Evolutionary conservation across 345 rosid genomes (phyloP), one percentile per base, ranked within the genome.

Genomic region (Draba incana): DNA sequence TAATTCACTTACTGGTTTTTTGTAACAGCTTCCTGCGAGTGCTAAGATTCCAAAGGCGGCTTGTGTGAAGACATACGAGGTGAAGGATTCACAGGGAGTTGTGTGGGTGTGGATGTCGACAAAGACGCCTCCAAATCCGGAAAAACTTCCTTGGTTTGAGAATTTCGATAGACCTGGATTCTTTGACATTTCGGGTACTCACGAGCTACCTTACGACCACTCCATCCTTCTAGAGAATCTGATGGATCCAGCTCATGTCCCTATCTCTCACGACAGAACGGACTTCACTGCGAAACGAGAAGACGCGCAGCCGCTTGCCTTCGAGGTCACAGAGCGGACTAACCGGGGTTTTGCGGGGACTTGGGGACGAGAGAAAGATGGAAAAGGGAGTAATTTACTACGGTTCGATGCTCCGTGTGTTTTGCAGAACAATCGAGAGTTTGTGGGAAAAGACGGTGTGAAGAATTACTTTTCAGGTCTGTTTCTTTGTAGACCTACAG

Each of bases 241-340:
- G 31, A 93, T 93, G 98, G 98, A 93, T 80, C 98, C 97, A 0
- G 97, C 98, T 24, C 98, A 93, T 67, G 68, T 93, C 14, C 98
- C 97, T 5, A 90, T 93, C 66, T 93, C 98, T 23, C 97, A 93
- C 53, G 96, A 93, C 61, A 75, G 94, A 66, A 90, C 98, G 2
- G 98, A 93, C 54, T 85, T 90, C 82, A 77, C 82, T 4, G 96
- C 97, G 0, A 93, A 78, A 74, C 82, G 98, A 64, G 96, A 90
- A 74, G 97, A 90, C 41, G 97, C 98, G 8, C 89, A 87, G 78
- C 83, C 98, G 2, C 81, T 93, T 54, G 62, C 70, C 4, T 93
- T 93, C 3, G 75, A 88, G 78, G 97, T 93, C 23, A 79, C 85
- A 0, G 97, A 93, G 67, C 81, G 89, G 28, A 81, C 83, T 0